phyloP scores from a whole-genome alignment of 352 stramenopile species.

The Phytophthora capsici region DNA sequence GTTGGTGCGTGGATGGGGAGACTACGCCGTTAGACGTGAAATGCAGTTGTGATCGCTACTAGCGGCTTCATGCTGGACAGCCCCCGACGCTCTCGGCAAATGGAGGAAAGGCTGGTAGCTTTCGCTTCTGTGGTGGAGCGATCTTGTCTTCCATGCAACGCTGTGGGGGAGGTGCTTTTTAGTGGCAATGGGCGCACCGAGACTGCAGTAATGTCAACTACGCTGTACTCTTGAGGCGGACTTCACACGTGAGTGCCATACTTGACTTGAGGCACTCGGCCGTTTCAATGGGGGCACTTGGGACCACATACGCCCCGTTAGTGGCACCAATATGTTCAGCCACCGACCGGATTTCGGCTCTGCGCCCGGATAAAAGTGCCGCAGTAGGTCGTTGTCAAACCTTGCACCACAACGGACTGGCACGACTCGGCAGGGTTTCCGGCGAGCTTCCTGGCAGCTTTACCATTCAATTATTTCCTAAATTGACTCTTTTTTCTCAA shows the following conservation, averaged over 20 bases:
- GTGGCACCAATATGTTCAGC: constrained; percentile 23
- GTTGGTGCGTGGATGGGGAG: constrained; percentile 20
- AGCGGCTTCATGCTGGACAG: constrained; percentile 8
- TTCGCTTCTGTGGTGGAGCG: constrained; percentile 23
- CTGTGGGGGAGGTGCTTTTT: constrained; percentile 38
- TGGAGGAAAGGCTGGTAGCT: constrained; percentile 24
- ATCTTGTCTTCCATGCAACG: constrained; percentile 7
- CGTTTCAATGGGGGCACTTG: constrained; percentile 13
- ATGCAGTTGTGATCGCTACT: constrained; percentile 34
- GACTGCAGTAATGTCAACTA: constrained; percentile 39
- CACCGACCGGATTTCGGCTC: constrained; percentile 12
- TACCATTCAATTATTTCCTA: too few species aligned
- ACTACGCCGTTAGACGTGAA: constrained; percentile 57
- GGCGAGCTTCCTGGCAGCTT: too few species aligned
- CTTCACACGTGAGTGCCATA: constrained; percentile 18
- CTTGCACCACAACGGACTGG: constrained; percentile 9
- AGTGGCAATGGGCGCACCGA: constrained; percentile 16
- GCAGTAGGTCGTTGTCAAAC: background rate
- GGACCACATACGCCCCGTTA: background rate
- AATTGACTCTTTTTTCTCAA: too few species aligned
- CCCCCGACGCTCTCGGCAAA: constrained; percentile 3
- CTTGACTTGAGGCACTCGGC: constrained; percentile 20
- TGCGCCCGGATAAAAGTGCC: constrained; percentile 13
- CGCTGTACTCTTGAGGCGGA: constrained; percentile 32
- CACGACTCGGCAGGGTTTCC: background rate